These are phyloP conservation scores for Brassica rapa DNA, from an alignment of 345 rosid species.

Conservation along the genomic window DNA sequence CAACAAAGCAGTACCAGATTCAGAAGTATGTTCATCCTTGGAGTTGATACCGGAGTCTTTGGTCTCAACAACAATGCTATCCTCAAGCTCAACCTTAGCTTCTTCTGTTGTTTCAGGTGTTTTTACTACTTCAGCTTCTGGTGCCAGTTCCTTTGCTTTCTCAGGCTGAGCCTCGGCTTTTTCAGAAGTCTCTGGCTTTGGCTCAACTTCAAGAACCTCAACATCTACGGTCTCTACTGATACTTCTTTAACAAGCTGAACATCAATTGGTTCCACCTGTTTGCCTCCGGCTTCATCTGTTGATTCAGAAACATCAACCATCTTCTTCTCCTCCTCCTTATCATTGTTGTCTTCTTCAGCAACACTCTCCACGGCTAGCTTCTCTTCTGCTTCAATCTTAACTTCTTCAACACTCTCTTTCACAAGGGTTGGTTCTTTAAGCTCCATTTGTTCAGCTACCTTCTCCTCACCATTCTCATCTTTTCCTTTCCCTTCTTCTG, in stretches of 20 bases:
- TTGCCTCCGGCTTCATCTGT: constrained; percentile 9
- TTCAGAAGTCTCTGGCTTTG: constrained; percentile 27
- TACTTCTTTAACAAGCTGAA: constrained; percentile 6
- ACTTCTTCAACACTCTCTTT: background rate
- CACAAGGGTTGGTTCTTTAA: constrained; percentile 22
- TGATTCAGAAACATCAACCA: constrained; percentile 24
- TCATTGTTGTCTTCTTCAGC: constrained; percentile 22
- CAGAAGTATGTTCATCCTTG: constrained; percentile 11
- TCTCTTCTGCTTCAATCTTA: background rate
- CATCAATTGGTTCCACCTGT: constrained; percentile 34
- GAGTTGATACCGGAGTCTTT: constrained; percentile 17
- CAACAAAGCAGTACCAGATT: background rate
- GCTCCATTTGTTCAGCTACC: constrained; percentile 30
- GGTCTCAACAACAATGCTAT: constrained; percentile 3
- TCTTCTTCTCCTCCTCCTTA: constrained; percentile 30
- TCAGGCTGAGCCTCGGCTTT: constrained; percentile 23
- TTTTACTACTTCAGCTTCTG: constrained; percentile 3
- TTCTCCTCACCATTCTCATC: constrained; percentile 32
- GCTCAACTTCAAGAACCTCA: constrained; percentile 23
- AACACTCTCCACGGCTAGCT: constrained; percentile 24
- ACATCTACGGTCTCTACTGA: constrained; percentile 20
- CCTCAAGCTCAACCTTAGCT: constrained; percentile 26
- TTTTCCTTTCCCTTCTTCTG: constrained; percentile 4
- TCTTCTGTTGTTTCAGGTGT: constrained; percentile 22
- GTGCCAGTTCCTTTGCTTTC: background rate